Base-by-base conservation (phyloP, 164 flowering plant species). In the Vitis labrusca region DNA sequence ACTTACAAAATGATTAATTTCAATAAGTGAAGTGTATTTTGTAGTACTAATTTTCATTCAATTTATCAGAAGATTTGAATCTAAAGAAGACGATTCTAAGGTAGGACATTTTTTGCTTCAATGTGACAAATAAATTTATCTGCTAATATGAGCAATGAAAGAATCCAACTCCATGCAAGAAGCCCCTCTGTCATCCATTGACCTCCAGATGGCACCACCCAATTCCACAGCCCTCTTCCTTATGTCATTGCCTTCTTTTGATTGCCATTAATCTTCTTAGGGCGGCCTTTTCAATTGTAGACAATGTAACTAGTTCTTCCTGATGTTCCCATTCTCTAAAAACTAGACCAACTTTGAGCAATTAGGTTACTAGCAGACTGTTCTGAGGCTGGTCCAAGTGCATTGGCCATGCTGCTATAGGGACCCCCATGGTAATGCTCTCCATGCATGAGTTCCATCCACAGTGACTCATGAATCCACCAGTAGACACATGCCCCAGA, bases 371-470 rank as follows among this genome's bases (percentile, higher is more conserved):
- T 14, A 79, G 37, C 14, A 68, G 27, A 9, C 72, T 7, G 53
- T 79, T 79, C 13, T 50, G 44, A 3, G 75, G 73, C 57, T 71
- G 78, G 23, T 76, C 78, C 8, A 71, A 70, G 47, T 75, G 75
- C 79, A 67, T 68, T 3, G 79, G 72, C 69, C 79, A 76, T 37
- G 69, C 61, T 10, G 70, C 62, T 10, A 69, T 60, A 4, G 72
- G 65, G 29, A 84, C 86, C 0, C 89, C 89, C 79, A 77, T 72
- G 47, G 75, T 71, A 15, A 86, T 61, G 62, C 84, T 79, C 81
- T 86, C 88, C 79, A 86, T 74, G 78, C 84, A 79, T 8, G 90
- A 86, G 65, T 86, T 86, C 90, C 90, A 84, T 7, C 88, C 88
- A 69, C 90, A 86, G 59, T 86, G 90, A 65, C 84, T 84, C 84